These are phyloP conservation scores for Fusarium phyllophilum DNA, from an alignment of 2,329 filamentous ascomycete genomes.

Conservation along the genomic window DNA sequence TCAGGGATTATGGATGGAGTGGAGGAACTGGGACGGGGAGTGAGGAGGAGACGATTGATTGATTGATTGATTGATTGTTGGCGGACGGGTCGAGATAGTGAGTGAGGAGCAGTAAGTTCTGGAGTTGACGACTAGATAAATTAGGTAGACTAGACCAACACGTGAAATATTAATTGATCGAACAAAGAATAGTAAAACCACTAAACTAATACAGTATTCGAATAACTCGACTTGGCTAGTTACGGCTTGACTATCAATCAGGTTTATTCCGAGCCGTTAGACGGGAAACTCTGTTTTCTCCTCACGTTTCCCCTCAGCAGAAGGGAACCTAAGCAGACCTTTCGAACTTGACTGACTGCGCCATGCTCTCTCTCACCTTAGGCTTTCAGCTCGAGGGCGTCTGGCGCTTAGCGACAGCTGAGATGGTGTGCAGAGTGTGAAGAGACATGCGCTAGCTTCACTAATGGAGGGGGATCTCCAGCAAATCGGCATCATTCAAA, in stretches of 20 bases:
- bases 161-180: slow-evolving; percentile 10
- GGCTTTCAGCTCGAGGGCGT: slow-evolving; percentile 15
- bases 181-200: slow-evolving; percentile 9
- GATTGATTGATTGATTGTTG: slow-evolving; percentile 13
- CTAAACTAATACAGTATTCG: not conserved
- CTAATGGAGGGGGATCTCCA: slow-evolving; percentile 10
- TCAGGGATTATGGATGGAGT: slow-evolving; percentile 23
- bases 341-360: not conserved
- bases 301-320: slow-evolving; percentile 20
- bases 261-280: slow-evolving; percentile 5
- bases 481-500: slow-evolving; percentile 28
- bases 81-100: slow-evolving; percentile 1
- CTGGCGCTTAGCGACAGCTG: slow-evolving; percentile 38
- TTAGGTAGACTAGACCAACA: not conserved
- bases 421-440: slow-evolving; percentile 33
- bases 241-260: not conserved
- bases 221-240: slow-evolving; percentile 9
- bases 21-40: slow-evolving; percentile 7
- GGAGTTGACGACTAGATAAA: not conserved
- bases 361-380: slow-evolving; percentile 3
- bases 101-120: not conserved
- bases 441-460: slow-evolving; percentile 23
- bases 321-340: not conserved
- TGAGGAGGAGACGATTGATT: not conserved
- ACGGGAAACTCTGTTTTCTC: slow-evolving; percentile 22